phyloP scores from a whole-genome alignment of 2,329 filamentous ascomycete genomes.

The Capronia americana region DNA sequence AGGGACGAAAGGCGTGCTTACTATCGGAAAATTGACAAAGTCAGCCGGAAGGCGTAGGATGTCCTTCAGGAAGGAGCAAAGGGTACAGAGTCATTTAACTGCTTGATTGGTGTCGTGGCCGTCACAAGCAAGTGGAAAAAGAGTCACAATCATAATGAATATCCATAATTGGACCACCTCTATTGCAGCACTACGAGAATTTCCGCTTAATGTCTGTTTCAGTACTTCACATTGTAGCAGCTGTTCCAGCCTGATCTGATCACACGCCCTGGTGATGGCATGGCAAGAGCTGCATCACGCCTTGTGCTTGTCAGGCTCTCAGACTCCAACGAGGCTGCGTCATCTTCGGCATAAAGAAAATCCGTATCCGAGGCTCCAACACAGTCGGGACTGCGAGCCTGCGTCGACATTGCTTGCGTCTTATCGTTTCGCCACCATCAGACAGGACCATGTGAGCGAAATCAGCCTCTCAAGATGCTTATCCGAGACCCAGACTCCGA shows the following conservation, averaged over 20 bases:
- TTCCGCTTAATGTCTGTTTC: neutral
- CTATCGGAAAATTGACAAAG: neutral
- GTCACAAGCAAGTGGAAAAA: neutral
- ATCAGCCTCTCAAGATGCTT: neutral
- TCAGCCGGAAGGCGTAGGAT: constrained; percentile 14
- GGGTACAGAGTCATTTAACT: neutral
- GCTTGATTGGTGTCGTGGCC: neutral
- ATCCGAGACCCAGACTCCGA: neutral
- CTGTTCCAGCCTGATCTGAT: neutral
- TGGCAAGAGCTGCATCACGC: neutral
- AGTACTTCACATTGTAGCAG: neutral
- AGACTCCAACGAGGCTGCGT: neutral
- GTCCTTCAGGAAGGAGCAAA: neutral
- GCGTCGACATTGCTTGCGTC: neutral
- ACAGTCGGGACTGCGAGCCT: neutral
- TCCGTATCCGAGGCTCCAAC: neutral
- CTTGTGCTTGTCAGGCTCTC: neutral
- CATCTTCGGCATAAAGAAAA: neutral
- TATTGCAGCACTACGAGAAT: neutral
- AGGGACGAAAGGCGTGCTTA: neutral
- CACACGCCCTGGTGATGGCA: constrained; percentile 3
- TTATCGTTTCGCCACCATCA: neutral
- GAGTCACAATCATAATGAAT: neutral
- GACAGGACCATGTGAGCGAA: neutral
- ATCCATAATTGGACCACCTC: neutral